Conservation (phyloP, 164 flowering plant species). For the Santalum album region DNA sequence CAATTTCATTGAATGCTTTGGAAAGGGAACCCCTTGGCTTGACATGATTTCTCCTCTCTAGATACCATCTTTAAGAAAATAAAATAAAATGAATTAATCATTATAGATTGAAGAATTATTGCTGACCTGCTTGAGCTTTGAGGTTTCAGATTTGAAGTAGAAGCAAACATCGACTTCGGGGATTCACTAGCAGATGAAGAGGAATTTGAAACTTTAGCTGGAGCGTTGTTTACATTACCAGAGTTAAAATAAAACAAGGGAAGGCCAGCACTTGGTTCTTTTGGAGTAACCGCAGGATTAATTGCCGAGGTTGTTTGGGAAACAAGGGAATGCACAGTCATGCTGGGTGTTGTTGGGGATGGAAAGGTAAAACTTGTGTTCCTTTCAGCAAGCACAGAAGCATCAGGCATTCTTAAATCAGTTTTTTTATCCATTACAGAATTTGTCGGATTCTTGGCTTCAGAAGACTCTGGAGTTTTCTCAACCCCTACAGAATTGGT, state of each 20-base stretch:
- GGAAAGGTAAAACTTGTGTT: constrained; percentile 15
- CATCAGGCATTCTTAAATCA: constrained; percentile 19
- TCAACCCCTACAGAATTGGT: constrained; percentile 10
- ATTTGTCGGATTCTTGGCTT: constrained; percentile 14
- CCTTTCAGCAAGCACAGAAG: constrained; percentile 17
- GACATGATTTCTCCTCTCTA: too few relatives aligned
- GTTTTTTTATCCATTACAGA: constrained; percentile 7
- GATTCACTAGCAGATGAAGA: constrained; percentile 12
- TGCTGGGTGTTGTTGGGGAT: constrained; percentile 12
- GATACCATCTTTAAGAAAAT: too few relatives aligned
- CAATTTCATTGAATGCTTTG: too few relatives aligned
- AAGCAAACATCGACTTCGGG: constrained; percentile 8
- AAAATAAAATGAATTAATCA: too few relatives aligned
- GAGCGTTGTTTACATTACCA: constrained; percentile 13
- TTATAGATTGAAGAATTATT: background rate
- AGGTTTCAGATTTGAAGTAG: constrained; percentile 8
- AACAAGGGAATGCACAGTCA: constrained; percentile 12
- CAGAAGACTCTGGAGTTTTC: constrained; percentile 18
- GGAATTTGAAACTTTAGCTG: constrained; percentile 15
- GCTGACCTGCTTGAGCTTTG: constrained; percentile 32
- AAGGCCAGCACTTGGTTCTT: constrained; percentile 22
- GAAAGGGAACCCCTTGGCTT: too few relatives aligned
- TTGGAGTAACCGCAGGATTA: constrained; percentile 13
- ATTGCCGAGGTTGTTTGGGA: constrained; percentile 12
- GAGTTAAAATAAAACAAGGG: constrained; percentile 21